Conservation (phyloP, 345 rosid genomes). For the Erodium maritimum region DNA sequence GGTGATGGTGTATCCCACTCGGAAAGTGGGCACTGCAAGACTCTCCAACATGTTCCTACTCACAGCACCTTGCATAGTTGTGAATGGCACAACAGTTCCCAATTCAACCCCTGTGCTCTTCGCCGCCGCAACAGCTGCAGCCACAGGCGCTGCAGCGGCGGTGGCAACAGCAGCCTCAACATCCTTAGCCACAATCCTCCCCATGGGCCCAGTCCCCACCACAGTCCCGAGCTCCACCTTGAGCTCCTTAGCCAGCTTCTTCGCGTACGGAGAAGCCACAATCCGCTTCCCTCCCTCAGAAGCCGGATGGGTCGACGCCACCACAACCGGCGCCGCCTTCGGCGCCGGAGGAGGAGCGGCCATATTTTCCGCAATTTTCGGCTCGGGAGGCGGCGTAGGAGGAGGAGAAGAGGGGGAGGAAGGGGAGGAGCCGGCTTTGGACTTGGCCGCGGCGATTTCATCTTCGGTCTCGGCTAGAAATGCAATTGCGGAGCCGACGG, state of each 20-base stretch:
- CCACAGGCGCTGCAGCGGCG: slow-evolving; percentile 10
- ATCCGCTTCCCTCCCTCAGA: slow-evolving; percentile 79
- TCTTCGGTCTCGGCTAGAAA: slow-evolving; percentile 67
- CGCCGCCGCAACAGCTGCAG: slow-evolving; percentile 10
- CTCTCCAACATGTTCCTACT: slow-evolving; percentile 83
- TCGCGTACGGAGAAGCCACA: slow-evolving; percentile 84
- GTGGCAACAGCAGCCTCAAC: slow-evolving; percentile 54
- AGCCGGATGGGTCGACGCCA: slow-evolving; percentile 53
- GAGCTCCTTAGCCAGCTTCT: slow-evolving; percentile 78
- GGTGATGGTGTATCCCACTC: slow-evolving; percentile 77
- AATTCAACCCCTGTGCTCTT: slow-evolving; percentile 18
- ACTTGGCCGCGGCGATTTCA: slow-evolving; percentile 63
- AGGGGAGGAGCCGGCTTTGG: slow-evolving; percentile 37
- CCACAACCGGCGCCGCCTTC: slow-evolving; percentile 9
- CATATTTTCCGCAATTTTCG: background rate
- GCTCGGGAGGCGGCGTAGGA: background rate
- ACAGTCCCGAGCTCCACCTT: slow-evolving; percentile 58
- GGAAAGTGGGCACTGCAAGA: slow-evolving; percentile 68
- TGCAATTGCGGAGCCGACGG: slow-evolving; percentile 92
- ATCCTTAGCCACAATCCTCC: slow-evolving; percentile 94
- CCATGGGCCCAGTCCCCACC: slow-evolving; percentile 75
- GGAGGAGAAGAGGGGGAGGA: slow-evolving; percentile 10
- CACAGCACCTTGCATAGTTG: slow-evolving; percentile 84
- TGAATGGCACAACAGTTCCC: slow-evolving; percentile 68
- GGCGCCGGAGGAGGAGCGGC: slow-evolving; percentile 5